Conservation (phyloP, 2,329 filamentous ascomycete species). For the Paecilomyces sp. region DNA sequence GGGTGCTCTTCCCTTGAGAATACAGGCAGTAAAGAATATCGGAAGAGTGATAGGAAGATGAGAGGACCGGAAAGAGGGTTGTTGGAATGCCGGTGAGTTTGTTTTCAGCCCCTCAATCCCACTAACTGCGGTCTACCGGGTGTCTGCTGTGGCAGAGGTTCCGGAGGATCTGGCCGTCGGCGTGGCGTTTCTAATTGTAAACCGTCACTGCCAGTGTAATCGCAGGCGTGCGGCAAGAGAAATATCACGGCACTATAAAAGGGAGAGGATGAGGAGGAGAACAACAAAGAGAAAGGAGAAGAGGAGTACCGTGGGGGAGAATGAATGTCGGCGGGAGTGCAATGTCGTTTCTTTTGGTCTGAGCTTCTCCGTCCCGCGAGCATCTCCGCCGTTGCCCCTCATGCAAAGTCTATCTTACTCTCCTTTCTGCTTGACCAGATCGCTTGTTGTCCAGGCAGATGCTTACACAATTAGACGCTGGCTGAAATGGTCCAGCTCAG, state of each 20-base stretch:
- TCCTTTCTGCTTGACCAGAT: not conserved
- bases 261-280: not conserved
- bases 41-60: not conserved
- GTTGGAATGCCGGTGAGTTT: not conserved
- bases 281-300: not conserved
- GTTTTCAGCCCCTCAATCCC: not conserved
- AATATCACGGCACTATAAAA: not conserved
- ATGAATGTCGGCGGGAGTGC: not conserved
- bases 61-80: not conserved
- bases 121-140: not conserved
- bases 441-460: not conserved
- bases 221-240: not conserved
- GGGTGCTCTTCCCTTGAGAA: not conserved
- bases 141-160: not conserved
- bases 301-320: not conserved
- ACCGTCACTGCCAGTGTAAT: not conserved
- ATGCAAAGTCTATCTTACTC: not conserved
- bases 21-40: not conserved
- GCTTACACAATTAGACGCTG: not conserved
- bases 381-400: not conserved
- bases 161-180: not conserved
- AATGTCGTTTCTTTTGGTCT: not conserved
- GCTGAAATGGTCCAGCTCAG: not conserved
- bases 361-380: not conserved
- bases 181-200: not conserved